Percentiles rank a stretch among this genome's conserved stretches.
These are phyloP conservation scores for Byssochlamys sp. DNA, from an alignment of 2,329 filamentous ascomycete species.

Conservation along the genomic window DNA sequence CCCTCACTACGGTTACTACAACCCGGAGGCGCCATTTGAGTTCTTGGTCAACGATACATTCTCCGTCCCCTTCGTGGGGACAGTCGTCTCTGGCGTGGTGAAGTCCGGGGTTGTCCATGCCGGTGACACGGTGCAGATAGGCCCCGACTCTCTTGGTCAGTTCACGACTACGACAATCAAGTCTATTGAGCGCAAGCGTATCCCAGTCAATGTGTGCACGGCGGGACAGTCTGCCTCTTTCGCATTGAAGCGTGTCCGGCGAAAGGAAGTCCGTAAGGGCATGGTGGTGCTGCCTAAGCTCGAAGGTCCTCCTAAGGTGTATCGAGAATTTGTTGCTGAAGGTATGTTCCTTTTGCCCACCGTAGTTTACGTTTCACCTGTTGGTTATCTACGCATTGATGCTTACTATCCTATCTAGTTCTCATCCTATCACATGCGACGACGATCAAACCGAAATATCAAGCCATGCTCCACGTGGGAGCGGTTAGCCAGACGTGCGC, in stretches of 20 bases:
- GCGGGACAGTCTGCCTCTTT: constrained; percentile 91
- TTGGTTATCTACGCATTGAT: background rate
- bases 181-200: constrained; percentile 88
- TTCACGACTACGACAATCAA: constrained; percentile 80
- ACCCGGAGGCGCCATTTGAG: constrained; percentile 77
- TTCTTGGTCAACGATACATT: constrained; percentile 97
- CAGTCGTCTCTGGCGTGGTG: constrained; percentile 87
- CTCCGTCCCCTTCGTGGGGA: constrained; percentile 92
- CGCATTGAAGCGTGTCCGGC: constrained; percentile 72
- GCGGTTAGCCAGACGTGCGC: constrained; percentile 90
- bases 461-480: constrained; percentile 95
- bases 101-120: constrained; percentile 79
- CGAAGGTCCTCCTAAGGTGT: constrained; percentile 64
- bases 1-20: constrained; percentile 87
- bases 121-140: constrained; percentile 80
- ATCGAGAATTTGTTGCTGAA: constrained; percentile 69
- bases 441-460: constrained; percentile 92
- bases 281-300: constrained; percentile 90
- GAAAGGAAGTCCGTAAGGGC: constrained; percentile 90
- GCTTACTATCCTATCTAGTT: constrained; percentile 43
- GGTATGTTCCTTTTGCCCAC: constrained; percentile 38
- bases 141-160: constrained; percentile 80
- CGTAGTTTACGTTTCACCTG: background rate
- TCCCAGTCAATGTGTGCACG: constrained; percentile 74
- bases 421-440: constrained; percentile 91